These are phyloP conservation scores for Solanum megistacrolobum DNA, from an alignment of 257 asterid genomes.

Conservation along the genomic window DNA sequence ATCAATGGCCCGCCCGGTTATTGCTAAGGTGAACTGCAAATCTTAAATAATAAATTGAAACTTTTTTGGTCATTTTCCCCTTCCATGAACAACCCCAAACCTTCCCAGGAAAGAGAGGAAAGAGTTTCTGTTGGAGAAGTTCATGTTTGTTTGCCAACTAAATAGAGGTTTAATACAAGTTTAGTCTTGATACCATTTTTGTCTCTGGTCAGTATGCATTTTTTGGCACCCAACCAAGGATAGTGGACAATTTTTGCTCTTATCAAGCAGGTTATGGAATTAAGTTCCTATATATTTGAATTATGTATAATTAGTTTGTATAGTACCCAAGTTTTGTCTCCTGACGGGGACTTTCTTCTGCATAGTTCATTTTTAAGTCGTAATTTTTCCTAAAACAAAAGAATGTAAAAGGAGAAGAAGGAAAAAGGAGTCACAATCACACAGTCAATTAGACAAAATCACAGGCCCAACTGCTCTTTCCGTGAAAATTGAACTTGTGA, in stretches of 20 bases:
- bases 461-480: not conserved
- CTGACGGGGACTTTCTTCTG: not conserved
- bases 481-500: not conserved
- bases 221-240: not conserved
- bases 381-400: not conserved
- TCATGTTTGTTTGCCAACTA: not conserved
- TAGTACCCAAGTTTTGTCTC: not conserved
- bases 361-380: not conserved
- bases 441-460: not conserved
- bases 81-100: not conserved
- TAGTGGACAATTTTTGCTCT: not conserved
- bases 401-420: not conserved
- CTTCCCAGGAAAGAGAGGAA: not conserved
- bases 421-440: not conserved
- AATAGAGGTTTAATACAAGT: not conserved
- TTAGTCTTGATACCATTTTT: not conserved
- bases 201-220: too few species aligned
- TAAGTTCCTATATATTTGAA: not conserved
- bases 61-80: not conserved
- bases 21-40: conserved; percentile 65
- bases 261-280: not conserved
- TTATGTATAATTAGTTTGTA: not conserved
- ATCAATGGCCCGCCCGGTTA: conserved; percentile 98
- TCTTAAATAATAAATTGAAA: not conserved
- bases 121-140: not conserved